Percentiles rank a stretch among this genome's conserved stretches.
Conservation (phyloP, 352 stramenopile species). For the Phytophthora ohioensis region DNA sequence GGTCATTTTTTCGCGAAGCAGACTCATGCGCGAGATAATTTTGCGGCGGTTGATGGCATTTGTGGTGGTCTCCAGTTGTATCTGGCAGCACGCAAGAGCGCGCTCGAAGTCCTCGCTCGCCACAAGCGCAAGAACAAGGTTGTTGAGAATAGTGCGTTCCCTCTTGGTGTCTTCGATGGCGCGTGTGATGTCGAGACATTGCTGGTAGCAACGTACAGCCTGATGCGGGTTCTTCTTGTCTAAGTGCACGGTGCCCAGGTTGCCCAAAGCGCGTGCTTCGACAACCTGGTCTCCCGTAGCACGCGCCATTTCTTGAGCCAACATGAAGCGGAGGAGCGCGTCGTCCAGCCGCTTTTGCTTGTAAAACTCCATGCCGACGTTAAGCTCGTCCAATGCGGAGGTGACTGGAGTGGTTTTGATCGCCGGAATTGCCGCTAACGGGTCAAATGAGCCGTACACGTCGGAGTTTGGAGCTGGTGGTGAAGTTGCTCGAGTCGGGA, state of each 20-base stretch:
- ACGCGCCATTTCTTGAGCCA: constrained; percentile 66
- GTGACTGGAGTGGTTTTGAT: constrained; percentile 28
- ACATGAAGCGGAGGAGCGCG: constrained; percentile 69
- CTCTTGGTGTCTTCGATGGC: constrained; percentile 78
- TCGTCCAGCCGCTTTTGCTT: constrained; percentile 73
- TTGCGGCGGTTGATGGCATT: constrained; percentile 81
- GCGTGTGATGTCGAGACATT: constrained; percentile 79
- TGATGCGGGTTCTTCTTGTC: constrained; percentile 76
- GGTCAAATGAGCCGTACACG: constrained; percentile 38
- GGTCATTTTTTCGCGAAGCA: constrained; percentile 58
- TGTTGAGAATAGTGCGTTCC: constrained; percentile 87
- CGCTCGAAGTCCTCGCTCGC: constrained; percentile 65
- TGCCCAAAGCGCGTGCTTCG: constrained; percentile 78
- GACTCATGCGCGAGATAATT: constrained; percentile 82
- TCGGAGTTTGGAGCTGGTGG: constrained; percentile 29
- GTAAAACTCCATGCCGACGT: constrained; percentile 82
- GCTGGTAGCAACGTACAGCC: constrained; percentile 79
- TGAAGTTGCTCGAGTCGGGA: constrained; percentile 2
- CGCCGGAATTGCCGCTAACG: background rate
- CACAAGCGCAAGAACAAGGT: constrained; percentile 80
- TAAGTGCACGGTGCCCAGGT: constrained; percentile 80
- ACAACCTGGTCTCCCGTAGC: constrained; percentile 60
- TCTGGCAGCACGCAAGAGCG: constrained; percentile 68
- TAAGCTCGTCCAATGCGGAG: constrained; percentile 72
- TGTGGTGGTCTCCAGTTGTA: constrained; percentile 74